These are phyloP conservation scores for Cercospora canescens DNA, from an alignment of 2,329 filamentous ascomycete genomes.

Conservation along the genomic window DNA sequence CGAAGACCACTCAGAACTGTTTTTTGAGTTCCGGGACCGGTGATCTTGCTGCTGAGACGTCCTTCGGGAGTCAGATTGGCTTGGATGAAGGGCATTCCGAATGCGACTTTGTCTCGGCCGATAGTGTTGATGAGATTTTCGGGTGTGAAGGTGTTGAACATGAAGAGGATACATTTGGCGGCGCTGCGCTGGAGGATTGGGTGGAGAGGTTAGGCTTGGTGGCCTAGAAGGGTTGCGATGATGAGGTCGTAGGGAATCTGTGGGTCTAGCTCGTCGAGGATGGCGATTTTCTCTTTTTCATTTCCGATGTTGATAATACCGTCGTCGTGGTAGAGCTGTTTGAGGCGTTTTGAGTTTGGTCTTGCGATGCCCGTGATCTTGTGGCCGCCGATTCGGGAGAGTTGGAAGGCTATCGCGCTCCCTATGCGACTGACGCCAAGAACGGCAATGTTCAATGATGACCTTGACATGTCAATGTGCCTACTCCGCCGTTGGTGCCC, in stretches of 20 bases:
- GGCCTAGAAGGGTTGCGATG: background rate
- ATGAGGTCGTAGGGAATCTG: background rate
- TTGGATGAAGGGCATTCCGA: conserved; percentile 4
- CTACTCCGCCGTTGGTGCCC: background rate
- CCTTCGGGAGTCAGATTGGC: background rate
- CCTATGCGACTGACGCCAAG: background rate
- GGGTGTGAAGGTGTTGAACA: conserved; percentile 6
- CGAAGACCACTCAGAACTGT: background rate
- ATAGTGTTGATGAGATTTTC: background rate
- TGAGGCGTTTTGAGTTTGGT: background rate
- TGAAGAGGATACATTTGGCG: background rate
- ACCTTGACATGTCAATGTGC: background rate
- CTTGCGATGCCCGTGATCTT: background rate
- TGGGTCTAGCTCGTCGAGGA: background rate
- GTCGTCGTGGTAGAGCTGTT: background rate
- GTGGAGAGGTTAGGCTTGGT: background rate
- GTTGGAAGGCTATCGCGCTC: background rate
- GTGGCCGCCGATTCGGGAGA: background rate
- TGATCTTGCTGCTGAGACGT: background rate
- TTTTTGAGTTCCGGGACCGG: background rate
- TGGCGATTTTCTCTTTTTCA: background rate
- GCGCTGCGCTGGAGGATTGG: background rate
- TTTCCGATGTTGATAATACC: background rate
- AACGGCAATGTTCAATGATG: background rate
- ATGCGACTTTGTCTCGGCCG: background rate